Conservation (phyloP, 768 basidiomycete genomes). For the Arthromyces matolae region DNA sequence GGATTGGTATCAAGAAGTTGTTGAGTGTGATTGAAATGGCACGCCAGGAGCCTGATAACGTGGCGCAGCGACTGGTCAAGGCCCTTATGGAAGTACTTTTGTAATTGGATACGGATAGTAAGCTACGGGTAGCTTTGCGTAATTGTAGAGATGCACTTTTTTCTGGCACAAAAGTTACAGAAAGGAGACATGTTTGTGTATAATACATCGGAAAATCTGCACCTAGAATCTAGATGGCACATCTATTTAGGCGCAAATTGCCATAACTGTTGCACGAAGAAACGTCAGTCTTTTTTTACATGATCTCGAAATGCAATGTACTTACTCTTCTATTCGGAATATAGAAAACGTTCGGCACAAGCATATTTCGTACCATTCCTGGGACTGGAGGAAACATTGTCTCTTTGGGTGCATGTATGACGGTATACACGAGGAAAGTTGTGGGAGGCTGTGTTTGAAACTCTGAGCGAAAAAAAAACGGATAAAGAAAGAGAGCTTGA, state of each 20-base stretch:
- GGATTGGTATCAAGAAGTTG: constrained; percentile 93
- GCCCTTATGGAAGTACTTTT: constrained; percentile 57
- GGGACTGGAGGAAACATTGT: constrained; percentile 17
- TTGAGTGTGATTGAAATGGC: constrained; percentile 94
- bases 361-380: constrained; percentile 12
- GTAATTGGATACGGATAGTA: no score
- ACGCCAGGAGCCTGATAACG: constrained; percentile 87
- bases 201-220: background rate
- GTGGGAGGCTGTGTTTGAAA: constrained; percentile 5
- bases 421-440: constrained; percentile 17
- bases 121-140: no score
- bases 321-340: constrained; percentile 15
- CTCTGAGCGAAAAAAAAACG: background rate
- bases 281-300: background rate
- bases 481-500: background rate
- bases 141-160: no score
- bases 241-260: constrained; percentile 3
- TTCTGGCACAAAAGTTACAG: no score
- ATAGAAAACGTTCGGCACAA: constrained; percentile 17
- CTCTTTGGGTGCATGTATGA: constrained; percentile 15
- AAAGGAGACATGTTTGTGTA: no score
- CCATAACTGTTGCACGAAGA: constrained; percentile 1
- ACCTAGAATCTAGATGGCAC: background rate
- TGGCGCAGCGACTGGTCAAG: constrained; percentile 63
- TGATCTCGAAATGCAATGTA: background rate